Conservation (phyloP, 2,329 filamentous ascomycete species). For the Claviceps humidiphila region DNA sequence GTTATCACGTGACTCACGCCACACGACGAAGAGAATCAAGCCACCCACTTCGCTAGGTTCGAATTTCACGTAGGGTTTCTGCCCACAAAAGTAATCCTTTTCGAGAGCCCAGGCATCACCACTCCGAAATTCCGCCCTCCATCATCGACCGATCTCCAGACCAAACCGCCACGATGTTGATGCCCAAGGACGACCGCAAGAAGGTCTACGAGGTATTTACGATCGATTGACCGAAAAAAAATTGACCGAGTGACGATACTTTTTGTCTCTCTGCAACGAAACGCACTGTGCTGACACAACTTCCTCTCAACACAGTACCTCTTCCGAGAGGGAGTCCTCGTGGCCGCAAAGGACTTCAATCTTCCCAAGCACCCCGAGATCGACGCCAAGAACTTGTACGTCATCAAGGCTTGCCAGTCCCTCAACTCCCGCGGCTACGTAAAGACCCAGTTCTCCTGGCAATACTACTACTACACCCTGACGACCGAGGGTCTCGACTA, state of each 20-base stretch:
- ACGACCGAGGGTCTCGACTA: constrained; percentile 99
- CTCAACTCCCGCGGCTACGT: constrained; percentile 95
- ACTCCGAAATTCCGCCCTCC: constrained; percentile 26
- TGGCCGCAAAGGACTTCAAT: constrained; percentile 99
- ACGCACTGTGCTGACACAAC: constrained; percentile 11
- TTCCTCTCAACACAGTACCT: constrained; percentile 53
- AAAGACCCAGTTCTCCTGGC: constrained; percentile 99
- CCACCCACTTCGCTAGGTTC: constrained; percentile 21
- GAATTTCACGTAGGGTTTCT: constrained; percentile 27
- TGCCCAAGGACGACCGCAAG: constrained; percentile 99
- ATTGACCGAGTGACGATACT: background rate
- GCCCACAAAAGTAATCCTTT: constrained; percentile 34
- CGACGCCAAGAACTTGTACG: constrained; percentile 98
- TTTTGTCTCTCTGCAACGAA: background rate
- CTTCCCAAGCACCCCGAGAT: constrained; percentile 95
- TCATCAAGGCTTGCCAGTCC: constrained; percentile 98
- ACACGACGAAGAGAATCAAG: constrained; percentile 13
- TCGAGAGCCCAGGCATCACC: constrained; percentile 25
- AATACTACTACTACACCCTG: constrained; percentile 99
- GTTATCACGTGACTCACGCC: constrained; percentile 19
- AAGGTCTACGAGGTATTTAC: constrained; percentile 75
- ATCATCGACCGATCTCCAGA: constrained; percentile 38
- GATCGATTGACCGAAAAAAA: background rate
- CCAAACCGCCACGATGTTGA: constrained; percentile 68
- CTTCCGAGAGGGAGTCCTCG: constrained; percentile 86